These are phyloP conservation scores for Triticum urartu DNA, from an alignment of 176 grass and related monocot species.

Conservation along the genomic window DNA sequence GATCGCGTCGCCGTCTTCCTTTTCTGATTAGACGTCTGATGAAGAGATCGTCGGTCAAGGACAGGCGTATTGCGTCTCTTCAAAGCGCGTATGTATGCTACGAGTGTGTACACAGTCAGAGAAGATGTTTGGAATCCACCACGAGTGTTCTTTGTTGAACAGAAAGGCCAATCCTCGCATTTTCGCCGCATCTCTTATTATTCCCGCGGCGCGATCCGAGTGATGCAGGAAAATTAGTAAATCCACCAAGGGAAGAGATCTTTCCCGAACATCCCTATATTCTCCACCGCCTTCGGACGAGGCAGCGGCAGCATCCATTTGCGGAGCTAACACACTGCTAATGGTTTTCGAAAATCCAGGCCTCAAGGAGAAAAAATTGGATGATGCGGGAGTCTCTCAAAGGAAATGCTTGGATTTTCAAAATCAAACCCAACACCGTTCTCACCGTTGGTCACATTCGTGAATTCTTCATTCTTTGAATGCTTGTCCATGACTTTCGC, in stretches of 20 bases:
- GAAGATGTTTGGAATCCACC: not conserved
- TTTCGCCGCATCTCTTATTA: not conserved
- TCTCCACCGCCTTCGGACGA: not conserved
- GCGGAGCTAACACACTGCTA: no score
- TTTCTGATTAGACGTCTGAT: not conserved
- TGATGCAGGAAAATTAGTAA: not conserved
- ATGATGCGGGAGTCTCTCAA: no score
- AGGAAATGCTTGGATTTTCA: no score
- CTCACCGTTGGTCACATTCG: no score
- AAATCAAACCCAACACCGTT: no score
- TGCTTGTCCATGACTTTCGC: no score
- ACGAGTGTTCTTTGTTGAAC: not conserved
- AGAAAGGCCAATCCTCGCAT: not conserved
- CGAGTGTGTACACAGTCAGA: no score
- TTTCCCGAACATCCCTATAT: not conserved
- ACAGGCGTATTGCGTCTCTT: no score
- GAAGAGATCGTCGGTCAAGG: not conserved
- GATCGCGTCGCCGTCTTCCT: not conserved
- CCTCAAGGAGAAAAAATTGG: no score
- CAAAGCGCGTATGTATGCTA: not conserved
- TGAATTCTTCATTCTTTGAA: no score
- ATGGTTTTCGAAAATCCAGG: no score
- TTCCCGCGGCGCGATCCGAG: not conserved
- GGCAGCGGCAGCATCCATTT: no score
- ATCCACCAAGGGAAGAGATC: not conserved